Percentiles rank a stretch among this genome's conserved stretches.
Conservation (phyloP, 306 rosid genomes). For the Quercus dentata region DNA sequence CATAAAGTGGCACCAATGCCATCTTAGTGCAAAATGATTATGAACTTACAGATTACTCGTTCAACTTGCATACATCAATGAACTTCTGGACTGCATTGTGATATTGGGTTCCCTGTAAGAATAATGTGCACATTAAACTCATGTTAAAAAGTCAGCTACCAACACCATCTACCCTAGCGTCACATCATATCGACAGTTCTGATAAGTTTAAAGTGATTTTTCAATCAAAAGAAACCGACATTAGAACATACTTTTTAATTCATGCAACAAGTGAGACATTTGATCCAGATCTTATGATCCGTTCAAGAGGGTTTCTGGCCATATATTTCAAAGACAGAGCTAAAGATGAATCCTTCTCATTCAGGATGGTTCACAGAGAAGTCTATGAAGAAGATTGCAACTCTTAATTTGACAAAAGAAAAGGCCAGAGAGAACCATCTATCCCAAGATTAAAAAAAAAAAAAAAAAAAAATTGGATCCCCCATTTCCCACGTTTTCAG, state of each 20-base stretch:
- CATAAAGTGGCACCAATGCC: constrained; percentile 26
- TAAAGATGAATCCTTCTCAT: too few species aligned
- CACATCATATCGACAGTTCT: constrained; percentile 7
- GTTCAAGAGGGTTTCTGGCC: neutral
- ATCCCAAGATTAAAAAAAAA: too few species aligned
- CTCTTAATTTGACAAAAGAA: too few species aligned
- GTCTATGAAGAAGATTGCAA: too few species aligned
- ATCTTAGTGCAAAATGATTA: constrained; percentile 22
- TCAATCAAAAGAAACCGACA: neutral
- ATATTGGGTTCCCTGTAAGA: constrained; percentile 61
- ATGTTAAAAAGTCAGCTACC: constrained; percentile 25
- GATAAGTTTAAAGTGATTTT: neutral
- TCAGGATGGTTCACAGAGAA: too few species aligned
- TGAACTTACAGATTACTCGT: constrained; percentile 38
- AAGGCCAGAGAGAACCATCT: too few species aligned
- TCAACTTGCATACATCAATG: constrained; percentile 70
- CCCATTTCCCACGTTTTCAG: too few species aligned
- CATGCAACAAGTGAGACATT: neutral
- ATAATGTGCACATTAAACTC: constrained; percentile 2
- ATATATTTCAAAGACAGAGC: neutral
- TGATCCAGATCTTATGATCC: neutral
- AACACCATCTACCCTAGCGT: constrained; percentile 6
- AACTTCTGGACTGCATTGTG: constrained; percentile 71
- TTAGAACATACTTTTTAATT: neutral
- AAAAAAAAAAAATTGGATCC: too few species aligned